Base-by-base conservation (phyloP, 345 rosid genomes). In the Eucalyptus shirleyi region DNA sequence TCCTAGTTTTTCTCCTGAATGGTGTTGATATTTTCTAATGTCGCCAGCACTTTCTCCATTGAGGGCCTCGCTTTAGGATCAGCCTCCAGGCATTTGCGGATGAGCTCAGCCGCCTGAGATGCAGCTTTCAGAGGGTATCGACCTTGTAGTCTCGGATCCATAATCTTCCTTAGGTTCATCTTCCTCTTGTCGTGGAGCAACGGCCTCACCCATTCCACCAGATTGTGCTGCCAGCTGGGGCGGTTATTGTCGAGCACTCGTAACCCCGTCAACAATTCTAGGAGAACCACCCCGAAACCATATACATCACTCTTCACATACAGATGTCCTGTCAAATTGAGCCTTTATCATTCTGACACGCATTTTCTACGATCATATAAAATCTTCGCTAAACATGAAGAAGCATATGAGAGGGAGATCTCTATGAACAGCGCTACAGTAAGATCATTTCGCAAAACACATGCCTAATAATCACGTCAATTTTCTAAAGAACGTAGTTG, bases 221-320 rank as follows among this genome's bases (percentile, higher is more conserved):
- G 90, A 77, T 90, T 94, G 50, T 89, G 89, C 91, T 94, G 77
- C 1, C 88, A n/a, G 1, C 69, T n/a, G 12, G 95, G 98, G 53
- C 97, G 91, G 56, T 51, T 92, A 5, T 40, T 14, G 90, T 97
- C 98, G 6, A 94, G 21, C 2, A 95, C 95, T 87, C 83, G 91
- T n/a, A 82, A 86, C 5, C 99, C 99, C 12, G 98, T 96, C 88
- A 97, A 44, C 91, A 97, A 50, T 91, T 97, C 98, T 9, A 96
- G 92, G 11, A 97, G 87, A 55, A 97, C 97, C 2, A 96, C 98
- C 1, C 99, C 99, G 8, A 97, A 97, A 0, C 99, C 95, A 42
- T 95, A 96, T 7, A 96, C 97, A 53, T 97, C 99, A 67, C 99
- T 96, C 92, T 91, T 91, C 67, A 97, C 96, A 23, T 97, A 96